These are phyloP conservation scores for Thelonectria rubi DNA, from an alignment of 2,329 filamentous ascomycete species.

Conservation along the genomic window DNA sequence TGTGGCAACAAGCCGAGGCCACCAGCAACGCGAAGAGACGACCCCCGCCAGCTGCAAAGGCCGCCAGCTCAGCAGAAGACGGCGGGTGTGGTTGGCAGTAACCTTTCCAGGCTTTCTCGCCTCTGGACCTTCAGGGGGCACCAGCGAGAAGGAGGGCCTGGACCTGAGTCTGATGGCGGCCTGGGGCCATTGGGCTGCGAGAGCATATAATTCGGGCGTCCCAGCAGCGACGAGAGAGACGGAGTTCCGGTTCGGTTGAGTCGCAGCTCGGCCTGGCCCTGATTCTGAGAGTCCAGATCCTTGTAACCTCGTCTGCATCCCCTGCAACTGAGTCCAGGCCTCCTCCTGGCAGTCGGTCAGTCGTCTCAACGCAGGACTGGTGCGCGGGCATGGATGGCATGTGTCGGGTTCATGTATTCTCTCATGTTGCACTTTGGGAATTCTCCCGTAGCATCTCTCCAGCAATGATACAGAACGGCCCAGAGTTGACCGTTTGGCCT, in stretches of 20 bases:
- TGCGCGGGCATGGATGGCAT: not conserved
- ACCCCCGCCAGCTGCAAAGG: not conserved
- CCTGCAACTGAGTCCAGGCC: not conserved
- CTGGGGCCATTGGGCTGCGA: not conserved
- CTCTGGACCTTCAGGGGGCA: not conserved
- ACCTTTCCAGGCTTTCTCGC: not conserved
- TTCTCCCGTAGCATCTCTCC: not conserved
- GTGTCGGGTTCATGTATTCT: too few relatives aligned
- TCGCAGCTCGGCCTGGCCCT: conserved; percentile 13
- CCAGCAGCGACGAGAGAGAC: not conserved
- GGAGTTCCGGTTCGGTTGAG: conserved; percentile 10
- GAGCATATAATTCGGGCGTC: not conserved
- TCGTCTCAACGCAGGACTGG: not conserved
- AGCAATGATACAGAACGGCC: not conserved
- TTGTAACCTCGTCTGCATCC: not conserved
- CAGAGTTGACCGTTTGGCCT: not conserved
- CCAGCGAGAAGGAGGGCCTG: not conserved
- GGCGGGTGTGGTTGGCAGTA: not conserved
- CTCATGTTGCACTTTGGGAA: not conserved
- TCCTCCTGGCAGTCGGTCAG: not conserved
- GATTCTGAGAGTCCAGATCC: conserved; percentile 17
- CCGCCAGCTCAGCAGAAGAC: not conserved
- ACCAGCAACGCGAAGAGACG: conserved; percentile 3
- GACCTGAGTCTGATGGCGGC: not conserved
- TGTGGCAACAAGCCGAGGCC: conserved; percentile 7